A percentile compares a stretch with the other conserved stretches of the same genome.
Evolutionary conservation across 176 grass and related monocot species (phyloP).

Genomic region (Oryza officinalis): DNA sequence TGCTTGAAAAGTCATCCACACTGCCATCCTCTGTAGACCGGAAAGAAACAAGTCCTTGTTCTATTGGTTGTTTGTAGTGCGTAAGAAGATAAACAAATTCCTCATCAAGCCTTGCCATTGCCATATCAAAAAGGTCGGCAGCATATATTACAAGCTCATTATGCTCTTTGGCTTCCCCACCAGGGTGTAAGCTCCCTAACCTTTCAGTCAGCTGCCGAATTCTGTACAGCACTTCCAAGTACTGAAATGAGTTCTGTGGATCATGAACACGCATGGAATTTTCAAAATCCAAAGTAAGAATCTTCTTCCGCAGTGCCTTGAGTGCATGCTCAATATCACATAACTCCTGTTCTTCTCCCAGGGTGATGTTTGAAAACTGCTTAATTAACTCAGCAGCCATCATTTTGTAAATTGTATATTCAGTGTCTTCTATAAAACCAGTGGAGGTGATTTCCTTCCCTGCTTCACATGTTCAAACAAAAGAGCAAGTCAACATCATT

Average conservation of each 20-base stretch:
- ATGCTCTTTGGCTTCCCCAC: constrained; percentile 40
- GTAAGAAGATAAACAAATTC: constrained; percentile 80
- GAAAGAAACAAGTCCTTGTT: constrained; percentile 61
- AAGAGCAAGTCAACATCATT: constrained; percentile 36
- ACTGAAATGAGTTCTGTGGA: constrained; percentile 68
- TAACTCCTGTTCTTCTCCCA: constrained; percentile 47
- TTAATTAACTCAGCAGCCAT: constrained; percentile 46
- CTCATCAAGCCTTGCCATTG: constrained; percentile 82
- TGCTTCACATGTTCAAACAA: constrained; percentile 34
- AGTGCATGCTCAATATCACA: constrained; percentile 46
- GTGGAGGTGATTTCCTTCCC: not conserved
- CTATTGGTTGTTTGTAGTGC: constrained; percentile 60
- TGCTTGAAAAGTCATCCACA: constrained; percentile 63
- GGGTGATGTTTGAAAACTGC: constrained; percentile 48
- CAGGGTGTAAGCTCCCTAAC: constrained; percentile 37
- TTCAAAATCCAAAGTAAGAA: constrained; percentile 53
- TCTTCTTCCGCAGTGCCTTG: constrained; percentile 54
- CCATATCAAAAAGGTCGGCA: constrained; percentile 64
- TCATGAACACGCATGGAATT: constrained; percentile 58
- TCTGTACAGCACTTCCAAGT: constrained; percentile 65
- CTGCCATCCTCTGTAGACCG: constrained; percentile 68
- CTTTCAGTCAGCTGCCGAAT: constrained; percentile 60
- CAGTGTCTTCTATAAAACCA: not conserved
- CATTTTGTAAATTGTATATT: constrained; percentile 34
- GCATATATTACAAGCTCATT: constrained; percentile 59